phyloP scores from a whole-genome alignment of 805 yeast species.

The Wickerhamiella occidentalis region DNA sequence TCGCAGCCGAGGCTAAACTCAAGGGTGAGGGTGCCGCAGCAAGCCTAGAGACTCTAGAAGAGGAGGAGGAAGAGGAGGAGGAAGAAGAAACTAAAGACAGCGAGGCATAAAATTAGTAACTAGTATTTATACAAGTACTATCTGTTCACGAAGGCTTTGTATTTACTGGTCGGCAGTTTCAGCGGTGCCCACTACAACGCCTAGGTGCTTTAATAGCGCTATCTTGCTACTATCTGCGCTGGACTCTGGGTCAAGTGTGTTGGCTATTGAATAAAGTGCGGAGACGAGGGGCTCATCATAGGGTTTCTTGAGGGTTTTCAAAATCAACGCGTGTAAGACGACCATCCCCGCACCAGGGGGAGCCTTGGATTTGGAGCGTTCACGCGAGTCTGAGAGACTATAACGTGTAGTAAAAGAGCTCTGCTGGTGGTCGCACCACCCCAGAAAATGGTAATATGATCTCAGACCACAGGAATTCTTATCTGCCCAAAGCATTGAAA shows the following conservation, averaged over 20 bases:
- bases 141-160: too few relatives aligned
- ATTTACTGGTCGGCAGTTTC: too few relatives aligned
- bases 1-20: slow-evolving; percentile 9
- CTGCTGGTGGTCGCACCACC: slow-evolving; percentile 1
- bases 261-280: not conserved
- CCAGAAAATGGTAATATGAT: slow-evolving; percentile 3
- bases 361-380: not conserved
- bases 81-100: not conserved
- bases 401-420: not conserved
- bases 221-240: not conserved
- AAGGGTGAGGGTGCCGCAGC: not conserved
- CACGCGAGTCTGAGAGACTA: not conserved
- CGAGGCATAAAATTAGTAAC: not conserved
- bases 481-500: slow-evolving; percentile 5
- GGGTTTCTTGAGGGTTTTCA: not conserved
- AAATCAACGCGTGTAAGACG: not conserved
- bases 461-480: not conserved
- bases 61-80: slow-evolving; percentile 8
- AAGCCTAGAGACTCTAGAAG: not conserved
- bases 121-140: too few relatives aligned
- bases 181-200: not conserved
- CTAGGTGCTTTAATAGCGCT: not conserved
- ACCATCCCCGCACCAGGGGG: not conserved
- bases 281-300: not conserved
- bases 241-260: not conserved